A percentile compares a stretch with the other conserved stretches of the same genome.
These are phyloP conservation scores for Fragilaria radians DNA, from an alignment of 108 stramenopile genomes.

Conservation along the genomic window DNA sequence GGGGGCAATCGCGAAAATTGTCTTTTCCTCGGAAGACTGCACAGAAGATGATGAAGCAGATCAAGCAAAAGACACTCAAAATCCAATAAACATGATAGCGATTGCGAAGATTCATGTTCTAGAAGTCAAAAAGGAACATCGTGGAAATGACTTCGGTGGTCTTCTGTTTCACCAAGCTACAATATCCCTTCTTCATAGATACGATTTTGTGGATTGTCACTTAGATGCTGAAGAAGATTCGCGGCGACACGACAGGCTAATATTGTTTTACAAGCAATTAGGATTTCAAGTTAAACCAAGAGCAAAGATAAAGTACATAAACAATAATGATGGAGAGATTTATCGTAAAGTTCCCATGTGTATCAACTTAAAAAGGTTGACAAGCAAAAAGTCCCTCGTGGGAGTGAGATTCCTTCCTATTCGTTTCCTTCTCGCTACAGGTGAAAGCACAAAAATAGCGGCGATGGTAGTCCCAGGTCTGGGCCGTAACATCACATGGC, in stretches of 20 bases:
- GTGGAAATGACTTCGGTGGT: conserved; percentile 58
- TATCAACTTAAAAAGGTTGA: conserved; percentile 12
- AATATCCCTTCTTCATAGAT: conserved; percentile 24
- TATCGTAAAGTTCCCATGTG: conserved; percentile 66
- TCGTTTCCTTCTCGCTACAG: neutral
- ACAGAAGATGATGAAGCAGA: neutral
- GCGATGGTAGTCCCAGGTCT: neutral
- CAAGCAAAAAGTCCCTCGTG: neutral
- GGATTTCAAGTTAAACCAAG: conserved; percentile 40
- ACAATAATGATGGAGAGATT: conserved; percentile 55
- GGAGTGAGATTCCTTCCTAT: conserved; percentile 1
- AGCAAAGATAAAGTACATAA: conserved; percentile 45
- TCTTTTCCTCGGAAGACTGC: conserved; percentile 31
- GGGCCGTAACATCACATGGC: conserved; percentile 17
- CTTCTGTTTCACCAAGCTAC: conserved; percentile 47
- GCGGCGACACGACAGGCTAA: conserved; percentile 44
- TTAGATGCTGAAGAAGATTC: conserved; percentile 68
- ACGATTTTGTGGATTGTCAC: conserved; percentile 13
- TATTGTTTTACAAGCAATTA: conserved; percentile 44
- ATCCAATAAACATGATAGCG: conserved; percentile 2
- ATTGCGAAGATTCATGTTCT: conserved; percentile 62
- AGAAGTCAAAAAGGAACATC: conserved; percentile 41
- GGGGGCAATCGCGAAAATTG: conserved; percentile 57
- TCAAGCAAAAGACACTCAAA: neutral
- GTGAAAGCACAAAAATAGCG: neutral